phyloP scores from a whole-genome alignment of 768 basidiomycete genomes.

The Rhodosporidiobolus sp. region DNA sequence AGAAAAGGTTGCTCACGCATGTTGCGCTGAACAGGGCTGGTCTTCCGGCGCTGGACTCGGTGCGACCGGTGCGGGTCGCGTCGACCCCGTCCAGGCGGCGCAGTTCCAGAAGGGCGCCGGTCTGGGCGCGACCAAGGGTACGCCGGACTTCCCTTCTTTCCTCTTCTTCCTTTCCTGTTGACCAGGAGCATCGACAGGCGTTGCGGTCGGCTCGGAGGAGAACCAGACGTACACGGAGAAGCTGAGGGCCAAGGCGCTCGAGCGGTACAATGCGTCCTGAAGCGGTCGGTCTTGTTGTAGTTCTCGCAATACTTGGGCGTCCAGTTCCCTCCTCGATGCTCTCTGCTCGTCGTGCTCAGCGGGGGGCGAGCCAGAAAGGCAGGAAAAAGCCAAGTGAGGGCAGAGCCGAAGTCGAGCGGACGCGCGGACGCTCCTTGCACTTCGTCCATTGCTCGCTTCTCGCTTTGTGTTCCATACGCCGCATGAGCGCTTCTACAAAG shows the following conservation, averaged over 20 bases:
- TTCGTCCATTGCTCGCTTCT: not conserved
- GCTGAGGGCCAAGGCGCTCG: conserved; percentile 19
- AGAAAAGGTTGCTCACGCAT: not conserved
- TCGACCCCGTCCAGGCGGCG: conserved; percentile 74
- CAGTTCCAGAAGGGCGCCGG: conserved; percentile 85
- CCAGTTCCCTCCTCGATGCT: too few relatives aligned
- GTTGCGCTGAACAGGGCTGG: conserved; percentile 75
- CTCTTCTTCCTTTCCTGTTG: not conserved
- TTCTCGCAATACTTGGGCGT: too few relatives aligned
- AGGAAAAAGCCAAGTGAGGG: too few relatives aligned
- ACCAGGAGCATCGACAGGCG: not conserved
- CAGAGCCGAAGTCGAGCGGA: too few relatives aligned
- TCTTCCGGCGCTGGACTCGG: conserved; percentile 85
- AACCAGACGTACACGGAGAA: conserved; percentile 15
- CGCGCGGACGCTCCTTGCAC: too few relatives aligned
- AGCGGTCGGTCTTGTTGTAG: not conserved
- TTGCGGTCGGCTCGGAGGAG: conserved; percentile 23
- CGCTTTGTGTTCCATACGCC: too few relatives aligned
- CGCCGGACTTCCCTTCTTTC: not conserved
- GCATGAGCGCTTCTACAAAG: not conserved
- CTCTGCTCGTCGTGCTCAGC: too few relatives aligned
- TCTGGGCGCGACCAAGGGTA: conserved; percentile 56
- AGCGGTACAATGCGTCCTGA: conserved; percentile 13
- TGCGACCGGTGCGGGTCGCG: conserved; percentile 72
- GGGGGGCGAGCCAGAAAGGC: too few relatives aligned